These are phyloP conservation scores for Lactarius quietus DNA, from an alignment of 768 basidiomycete genomes.

Conservation along the genomic window DNA sequence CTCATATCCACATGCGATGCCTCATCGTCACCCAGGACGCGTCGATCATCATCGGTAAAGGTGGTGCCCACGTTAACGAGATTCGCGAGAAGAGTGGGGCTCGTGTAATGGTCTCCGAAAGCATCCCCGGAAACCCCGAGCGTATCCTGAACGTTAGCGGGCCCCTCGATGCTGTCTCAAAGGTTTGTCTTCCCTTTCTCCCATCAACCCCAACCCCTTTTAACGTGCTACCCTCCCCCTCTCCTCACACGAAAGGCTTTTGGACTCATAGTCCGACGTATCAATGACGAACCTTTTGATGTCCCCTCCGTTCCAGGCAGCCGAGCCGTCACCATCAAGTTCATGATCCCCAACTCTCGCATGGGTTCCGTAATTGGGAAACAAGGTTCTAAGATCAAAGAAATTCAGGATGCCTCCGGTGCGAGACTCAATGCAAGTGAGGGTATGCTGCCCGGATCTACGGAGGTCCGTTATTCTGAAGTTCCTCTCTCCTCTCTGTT, in stretches of 20 bases:
- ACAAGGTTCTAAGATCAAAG: constrained; percentile 96
- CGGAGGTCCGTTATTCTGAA: constrained; percentile 63
- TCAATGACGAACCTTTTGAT: constrained; percentile 99
- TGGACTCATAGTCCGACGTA: constrained; percentile 95
- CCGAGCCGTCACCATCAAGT: constrained; percentile 98
- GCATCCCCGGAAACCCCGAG: constrained; percentile 99
- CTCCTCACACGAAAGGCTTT: constrained; percentile 76
- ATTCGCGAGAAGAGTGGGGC: constrained; percentile 98
- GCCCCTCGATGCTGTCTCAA: constrained; percentile 96
- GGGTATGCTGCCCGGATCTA: constrained; percentile 98
- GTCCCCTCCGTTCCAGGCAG: constrained; percentile 97
- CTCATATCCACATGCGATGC: constrained; percentile 95
- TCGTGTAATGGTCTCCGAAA: constrained; percentile 95
- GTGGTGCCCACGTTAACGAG: constrained; percentile 94
- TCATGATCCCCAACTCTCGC: constrained; percentile 98
- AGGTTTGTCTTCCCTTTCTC: constrained; percentile 51
- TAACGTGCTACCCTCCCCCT: background rate
- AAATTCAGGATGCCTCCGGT: constrained; percentile 98
- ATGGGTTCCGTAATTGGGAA: constrained; percentile 99
- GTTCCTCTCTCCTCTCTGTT: constrained; percentile 14
- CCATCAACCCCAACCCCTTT: constrained; percentile 9
- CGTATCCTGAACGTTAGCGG: constrained; percentile 96
- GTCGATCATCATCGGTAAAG: constrained; percentile 97
- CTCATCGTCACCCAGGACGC: constrained; percentile 99
- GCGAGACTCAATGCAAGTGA: constrained; percentile 96